Conservation (phyloP, 768 basidiomycete species). For the Tylopilus subfusipes region DNA sequence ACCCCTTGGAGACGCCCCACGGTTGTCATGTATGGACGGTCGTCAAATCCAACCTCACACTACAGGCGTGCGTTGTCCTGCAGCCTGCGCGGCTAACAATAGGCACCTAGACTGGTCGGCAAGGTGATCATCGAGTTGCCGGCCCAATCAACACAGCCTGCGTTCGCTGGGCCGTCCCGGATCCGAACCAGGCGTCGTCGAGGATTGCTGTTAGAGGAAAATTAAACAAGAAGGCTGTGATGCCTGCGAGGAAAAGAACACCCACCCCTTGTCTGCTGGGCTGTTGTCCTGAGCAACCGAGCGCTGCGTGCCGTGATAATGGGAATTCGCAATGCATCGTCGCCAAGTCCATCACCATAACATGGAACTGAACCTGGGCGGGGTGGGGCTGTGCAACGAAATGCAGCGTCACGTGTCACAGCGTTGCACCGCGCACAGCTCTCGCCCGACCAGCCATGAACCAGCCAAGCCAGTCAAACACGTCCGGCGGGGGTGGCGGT, state of each 20-base stretch:
- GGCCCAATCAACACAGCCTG: conserved; percentile 19
- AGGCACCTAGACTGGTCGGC: conserved; percentile 55
- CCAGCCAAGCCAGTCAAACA: conserved; percentile 33
- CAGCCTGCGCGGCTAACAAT: conserved; percentile 34
- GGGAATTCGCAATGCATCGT: conserved; percentile 13
- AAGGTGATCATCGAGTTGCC: conserved; percentile 45
- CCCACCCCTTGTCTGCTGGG: neutral
- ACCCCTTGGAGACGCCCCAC: conserved; percentile 36
- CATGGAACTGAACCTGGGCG: neutral
- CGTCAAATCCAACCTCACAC: conserved; percentile 29
- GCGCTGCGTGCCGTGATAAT: conserved; percentile 12
- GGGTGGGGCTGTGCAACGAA: conserved; percentile 10
- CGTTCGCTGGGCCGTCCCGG: conserved; percentile 7
- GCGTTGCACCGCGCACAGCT: neutral
- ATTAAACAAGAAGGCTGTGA: conserved; percentile 1
- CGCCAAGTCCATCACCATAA: conserved; percentile 5
- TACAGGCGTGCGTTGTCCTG: conserved; percentile 18
- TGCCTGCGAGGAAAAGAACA: neutral
- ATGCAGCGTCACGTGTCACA: conserved; percentile 15
- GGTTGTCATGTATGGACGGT: conserved; percentile 35
- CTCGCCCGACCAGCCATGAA: conserved; percentile 31
- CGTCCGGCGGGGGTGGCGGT: conserved; percentile 31
- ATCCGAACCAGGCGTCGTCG: conserved; percentile 13
- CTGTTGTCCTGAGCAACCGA: conserved; percentile 12
- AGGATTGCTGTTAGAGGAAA: conserved; percentile 2